Evolutionary conservation across 768 basidiomycete genomes (phyloP).

Genomic region (Phlebiopsis gigantea): DNA sequence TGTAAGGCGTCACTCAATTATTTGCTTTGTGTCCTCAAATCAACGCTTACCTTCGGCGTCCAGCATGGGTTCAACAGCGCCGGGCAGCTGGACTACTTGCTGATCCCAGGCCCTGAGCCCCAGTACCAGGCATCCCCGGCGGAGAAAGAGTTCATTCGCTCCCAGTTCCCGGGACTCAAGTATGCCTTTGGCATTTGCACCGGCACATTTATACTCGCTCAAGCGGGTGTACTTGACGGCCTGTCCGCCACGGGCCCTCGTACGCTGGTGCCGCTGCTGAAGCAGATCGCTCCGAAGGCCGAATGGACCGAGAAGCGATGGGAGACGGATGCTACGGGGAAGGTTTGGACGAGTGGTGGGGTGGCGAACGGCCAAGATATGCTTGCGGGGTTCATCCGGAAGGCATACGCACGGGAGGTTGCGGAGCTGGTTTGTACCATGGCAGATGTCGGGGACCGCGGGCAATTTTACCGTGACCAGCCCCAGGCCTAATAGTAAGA

Average conservation of each 20-base stretch:
- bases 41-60: not conserved
- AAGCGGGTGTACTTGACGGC: constrained; percentile 1
- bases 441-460: not conserved
- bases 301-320: constrained; percentile 1
- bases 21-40: not conserved
- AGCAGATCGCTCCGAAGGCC: not conserved
- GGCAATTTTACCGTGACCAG: not conserved
- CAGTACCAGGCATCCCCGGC: not conserved
- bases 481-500: not conserved
- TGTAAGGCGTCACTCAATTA: not conserved
- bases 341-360: constrained; percentile 3
- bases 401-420: not conserved
- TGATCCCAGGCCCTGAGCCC: constrained; percentile 2
- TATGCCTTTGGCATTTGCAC: not conserved
- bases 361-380: constrained; percentile 1
- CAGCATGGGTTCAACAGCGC: not conserved
- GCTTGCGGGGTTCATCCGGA: not conserved
- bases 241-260: not conserved
- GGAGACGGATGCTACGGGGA: not conserved
- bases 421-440: not conserved
- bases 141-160: not conserved
- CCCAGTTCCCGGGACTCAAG: not conserved
- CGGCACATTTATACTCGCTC: not conserved
- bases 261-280: not conserved
- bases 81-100: constrained; percentile 1